Conservation (phyloP, 257 asterid species). For the Penstemon davidsonii region DNA sequence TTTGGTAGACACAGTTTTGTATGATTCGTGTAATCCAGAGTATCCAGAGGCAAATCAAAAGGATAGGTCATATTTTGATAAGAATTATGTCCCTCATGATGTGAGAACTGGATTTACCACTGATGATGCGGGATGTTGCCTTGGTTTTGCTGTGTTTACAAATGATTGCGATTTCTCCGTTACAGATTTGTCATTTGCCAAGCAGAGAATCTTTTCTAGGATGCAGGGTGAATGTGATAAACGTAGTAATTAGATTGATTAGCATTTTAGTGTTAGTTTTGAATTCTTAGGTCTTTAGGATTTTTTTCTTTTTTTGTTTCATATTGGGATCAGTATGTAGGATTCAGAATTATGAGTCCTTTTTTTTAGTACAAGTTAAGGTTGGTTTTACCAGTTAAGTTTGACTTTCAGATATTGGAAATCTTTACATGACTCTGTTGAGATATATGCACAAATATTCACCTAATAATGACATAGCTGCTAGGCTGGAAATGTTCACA, state of each 20-base stretch:
- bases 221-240: neutral
- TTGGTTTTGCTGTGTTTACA: constrained; percentile 16
- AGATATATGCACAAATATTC: constrained; percentile 63
- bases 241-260: neutral
- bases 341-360: no score
- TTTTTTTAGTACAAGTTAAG: no score
- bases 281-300: neutral
- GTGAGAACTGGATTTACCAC: constrained; percentile 2
- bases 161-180: constrained; percentile 7
- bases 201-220: neutral
- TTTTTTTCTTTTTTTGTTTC: no score
- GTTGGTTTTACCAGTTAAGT: no score
- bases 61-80: neutral
- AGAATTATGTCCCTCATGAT: neutral
- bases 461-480: constrained; percentile 78
- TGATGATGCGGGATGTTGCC: constrained; percentile 10
- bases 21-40: constrained; percentile 12
- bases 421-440: no score
- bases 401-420: no score
- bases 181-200: constrained; percentile 1
- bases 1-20: neutral
- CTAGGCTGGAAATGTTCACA: constrained; percentile 71
- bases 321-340: no score
- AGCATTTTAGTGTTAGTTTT: neutral
- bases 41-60: neutral